phyloP scores from a whole-genome alignment of 345 rosid genomes.

The Noccaea caerulescens region DNA sequence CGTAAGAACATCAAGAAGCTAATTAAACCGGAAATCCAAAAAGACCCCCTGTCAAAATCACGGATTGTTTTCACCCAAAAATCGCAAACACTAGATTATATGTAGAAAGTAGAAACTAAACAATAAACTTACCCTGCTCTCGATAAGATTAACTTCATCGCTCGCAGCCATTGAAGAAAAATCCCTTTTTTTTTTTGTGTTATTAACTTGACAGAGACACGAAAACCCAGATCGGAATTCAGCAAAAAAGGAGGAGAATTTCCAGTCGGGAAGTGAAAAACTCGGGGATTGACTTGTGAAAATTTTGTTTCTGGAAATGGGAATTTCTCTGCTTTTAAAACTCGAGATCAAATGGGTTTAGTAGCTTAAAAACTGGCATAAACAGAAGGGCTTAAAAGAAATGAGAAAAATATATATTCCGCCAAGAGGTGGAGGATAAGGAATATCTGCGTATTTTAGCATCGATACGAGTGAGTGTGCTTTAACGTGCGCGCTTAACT shows the following conservation, averaged over 20 bases:
- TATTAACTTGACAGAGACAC: slow-evolving; percentile 12
- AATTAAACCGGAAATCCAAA: slow-evolving; percentile 34
- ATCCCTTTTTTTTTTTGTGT: not conserved
- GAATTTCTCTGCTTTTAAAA: slow-evolving; percentile 15
- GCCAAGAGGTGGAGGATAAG: slow-evolving; percentile 42
- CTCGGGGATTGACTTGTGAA: slow-evolving; percentile 10
- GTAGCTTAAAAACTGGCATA: slow-evolving; percentile 21
- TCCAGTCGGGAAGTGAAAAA: not conserved
- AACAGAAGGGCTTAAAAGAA: not conserved
- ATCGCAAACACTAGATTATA: not conserved
- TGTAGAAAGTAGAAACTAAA: not conserved
- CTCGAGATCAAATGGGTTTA: slow-evolving; percentile 33
- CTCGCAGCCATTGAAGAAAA: slow-evolving; percentile 66
- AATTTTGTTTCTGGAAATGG: slow-evolving; percentile 5
- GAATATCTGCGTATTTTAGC: slow-evolving; percentile 41
- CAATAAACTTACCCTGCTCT: slow-evolving; percentile 63
- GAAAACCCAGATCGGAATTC: slow-evolving; percentile 35
- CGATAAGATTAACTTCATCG: slow-evolving; percentile 67
- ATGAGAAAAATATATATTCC: slow-evolving; percentile 18
- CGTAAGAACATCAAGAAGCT: slow-evolving; percentile 19
- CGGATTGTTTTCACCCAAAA: not conserved
- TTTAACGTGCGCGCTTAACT: slow-evolving; percentile 30
- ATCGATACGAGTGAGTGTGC: rapidly evolving
- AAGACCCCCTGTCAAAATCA: slow-evolving; percentile 38
- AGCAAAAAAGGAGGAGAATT: slow-evolving; percentile 7